These are phyloP conservation scores for Neofusicoccum kwambonambiense DNA, from an alignment of 2,329 filamentous ascomycete species.

Conservation along the genomic window DNA sequence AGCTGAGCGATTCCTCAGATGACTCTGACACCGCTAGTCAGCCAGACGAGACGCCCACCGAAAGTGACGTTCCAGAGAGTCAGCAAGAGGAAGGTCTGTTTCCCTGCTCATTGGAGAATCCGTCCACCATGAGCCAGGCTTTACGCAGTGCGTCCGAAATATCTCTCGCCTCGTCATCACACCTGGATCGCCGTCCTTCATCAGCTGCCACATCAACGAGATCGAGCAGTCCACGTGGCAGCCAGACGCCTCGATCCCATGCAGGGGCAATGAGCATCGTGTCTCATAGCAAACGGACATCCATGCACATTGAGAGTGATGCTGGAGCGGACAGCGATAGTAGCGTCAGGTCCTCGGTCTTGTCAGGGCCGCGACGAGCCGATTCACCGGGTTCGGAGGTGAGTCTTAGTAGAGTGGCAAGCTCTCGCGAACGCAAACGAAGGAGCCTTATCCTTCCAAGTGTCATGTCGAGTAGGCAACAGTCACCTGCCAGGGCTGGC, in stretches of 20 bases:
- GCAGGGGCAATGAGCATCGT: slow-evolving; percentile 59
- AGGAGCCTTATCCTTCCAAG: slow-evolving; percentile 82
- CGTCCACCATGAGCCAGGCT: slow-evolving; percentile 57
- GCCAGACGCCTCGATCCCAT: slow-evolving; percentile 85
- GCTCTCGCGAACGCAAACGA: slow-evolving; percentile 78
- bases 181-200: slow-evolving; percentile 52
- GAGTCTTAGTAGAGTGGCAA: slow-evolving; percentile 72
- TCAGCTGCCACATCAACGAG: slow-evolving; percentile 73
- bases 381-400: slow-evolving; percentile 91
- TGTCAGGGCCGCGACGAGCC: slow-evolving; percentile 69
- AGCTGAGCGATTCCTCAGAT: slow-evolving; percentile 72
- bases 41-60: slow-evolving; percentile 21
- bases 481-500: slow-evolving; percentile 78
- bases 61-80: slow-evolving; percentile 39
- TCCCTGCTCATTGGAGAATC: slow-evolving; percentile 57
- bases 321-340: slow-evolving; percentile 81
- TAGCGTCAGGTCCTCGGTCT: slow-evolving; percentile 77
- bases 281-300: slow-evolving; percentile 68
- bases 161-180: slow-evolving; percentile 37
- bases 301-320: slow-evolving; percentile 81
- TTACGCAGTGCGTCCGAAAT: slow-evolving; percentile 56
- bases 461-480: slow-evolving; percentile 76
- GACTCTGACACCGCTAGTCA: slow-evolving; percentile 15
- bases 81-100: slow-evolving; percentile 58
- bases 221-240: slow-evolving; percentile 87